phyloP scores from a whole-genome alignment of 176 grass and related monocot species.

The Musa troglodytarum region DNA sequence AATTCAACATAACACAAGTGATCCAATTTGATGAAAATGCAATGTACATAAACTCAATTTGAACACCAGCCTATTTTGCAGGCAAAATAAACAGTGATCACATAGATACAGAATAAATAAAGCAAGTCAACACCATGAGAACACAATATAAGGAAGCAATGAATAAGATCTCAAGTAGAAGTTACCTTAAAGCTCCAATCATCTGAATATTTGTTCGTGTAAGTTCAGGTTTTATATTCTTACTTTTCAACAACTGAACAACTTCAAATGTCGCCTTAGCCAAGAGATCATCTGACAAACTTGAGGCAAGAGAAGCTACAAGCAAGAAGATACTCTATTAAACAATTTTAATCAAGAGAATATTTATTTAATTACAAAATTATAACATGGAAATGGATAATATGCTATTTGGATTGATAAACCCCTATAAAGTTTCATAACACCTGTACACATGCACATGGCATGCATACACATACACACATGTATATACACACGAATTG shows the following conservation, averaged over 20 bases:
- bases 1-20: not conserved
- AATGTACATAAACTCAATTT: not conserved
- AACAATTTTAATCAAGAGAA: not conserved
- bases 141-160: not conserved
- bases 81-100: not conserved
- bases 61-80: not conserved
- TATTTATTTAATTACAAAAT: not conserved
- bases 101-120: not conserved
- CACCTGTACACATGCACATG: not conserved
- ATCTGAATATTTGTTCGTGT: constrained; percentile 93
- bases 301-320: constrained; percentile 86
- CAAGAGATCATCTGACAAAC: constrained; percentile 86
- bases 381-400: not conserved
- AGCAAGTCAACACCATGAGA: not conserved
- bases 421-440: too few species aligned
- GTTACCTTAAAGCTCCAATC: constrained; percentile 96
- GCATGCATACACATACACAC: not conserved
- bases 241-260: constrained; percentile 67
- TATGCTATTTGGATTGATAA: not conserved
- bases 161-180: not conserved
- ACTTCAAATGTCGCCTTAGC: constrained; percentile 75
- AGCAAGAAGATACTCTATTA: not conserved
- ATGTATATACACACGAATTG: too few species aligned
- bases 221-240: constrained; percentile 64
- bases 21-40: not conserved